These are phyloP conservation scores for Sporisorium exsertum DNA, from an alignment of 1,284 basidiomycete genomes.

Conservation along the genomic window DNA sequence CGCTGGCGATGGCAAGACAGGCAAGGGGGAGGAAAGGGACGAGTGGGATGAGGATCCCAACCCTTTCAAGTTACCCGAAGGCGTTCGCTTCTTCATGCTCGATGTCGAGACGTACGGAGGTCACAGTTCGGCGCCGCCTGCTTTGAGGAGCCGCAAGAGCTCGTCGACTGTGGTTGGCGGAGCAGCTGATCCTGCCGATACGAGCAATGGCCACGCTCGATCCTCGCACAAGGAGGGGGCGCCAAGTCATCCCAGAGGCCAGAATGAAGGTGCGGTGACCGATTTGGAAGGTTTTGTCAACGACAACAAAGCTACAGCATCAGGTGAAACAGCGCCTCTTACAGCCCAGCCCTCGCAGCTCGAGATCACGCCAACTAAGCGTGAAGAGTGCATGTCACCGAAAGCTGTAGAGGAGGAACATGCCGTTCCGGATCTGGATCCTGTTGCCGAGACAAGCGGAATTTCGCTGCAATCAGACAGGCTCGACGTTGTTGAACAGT, in stretches of 20 bases:
- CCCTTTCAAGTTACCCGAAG: conserved; percentile 79
- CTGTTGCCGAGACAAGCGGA: conserved; percentile 26
- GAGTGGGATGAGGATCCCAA: conserved; percentile 47
- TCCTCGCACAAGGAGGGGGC: conserved; percentile 6
- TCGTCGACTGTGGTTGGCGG: conserved; percentile 25
- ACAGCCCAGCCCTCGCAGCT: not conserved
- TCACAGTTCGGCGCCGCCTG: conserved; percentile 34
- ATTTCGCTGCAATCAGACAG: conserved; percentile 35
- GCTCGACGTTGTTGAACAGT: conserved; percentile 22
- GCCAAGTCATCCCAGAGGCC: conserved; percentile 25
- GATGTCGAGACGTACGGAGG: conserved; percentile 80
- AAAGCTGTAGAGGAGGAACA: not conserved
- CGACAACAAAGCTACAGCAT: not conserved
- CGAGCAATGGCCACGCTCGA: not conserved
- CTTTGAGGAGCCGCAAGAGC: conserved; percentile 36
- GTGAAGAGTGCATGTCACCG: not conserved
- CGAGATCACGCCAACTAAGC: not conserved
- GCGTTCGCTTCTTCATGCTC: conserved; percentile 90
- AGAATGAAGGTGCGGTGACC: conserved; percentile 23
- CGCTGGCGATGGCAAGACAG: conserved; percentile 12
- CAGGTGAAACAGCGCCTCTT: not conserved
- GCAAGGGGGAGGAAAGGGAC: conserved; percentile 6
- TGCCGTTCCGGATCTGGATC: conserved; percentile 10
- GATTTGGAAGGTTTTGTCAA: not conserved
- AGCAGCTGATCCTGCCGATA: conserved; percentile 1